Conservation (phyloP, 2,329 filamentous ascomycete species). For the Trichoderma harzianum region DNA sequence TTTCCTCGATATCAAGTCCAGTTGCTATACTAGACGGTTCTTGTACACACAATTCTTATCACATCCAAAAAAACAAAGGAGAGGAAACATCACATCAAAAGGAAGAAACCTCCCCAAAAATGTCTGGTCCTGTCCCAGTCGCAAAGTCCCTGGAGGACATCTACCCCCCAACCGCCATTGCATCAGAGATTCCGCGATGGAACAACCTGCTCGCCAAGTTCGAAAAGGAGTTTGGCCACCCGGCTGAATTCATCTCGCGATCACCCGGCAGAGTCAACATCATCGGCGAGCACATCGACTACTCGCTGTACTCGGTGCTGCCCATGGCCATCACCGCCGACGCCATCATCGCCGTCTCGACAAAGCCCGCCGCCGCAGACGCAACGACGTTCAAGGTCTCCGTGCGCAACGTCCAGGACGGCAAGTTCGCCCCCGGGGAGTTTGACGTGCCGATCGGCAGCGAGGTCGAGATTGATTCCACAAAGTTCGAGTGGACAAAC, state of each 20-base stretch:
- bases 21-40: background rate
- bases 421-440: slow-evolving; percentile 71
- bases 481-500: slow-evolving; percentile 90
- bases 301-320: slow-evolving; percentile 91
- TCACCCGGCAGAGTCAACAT: slow-evolving; percentile 96
- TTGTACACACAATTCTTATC: background rate
- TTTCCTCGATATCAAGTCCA: background rate
- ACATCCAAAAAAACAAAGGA: background rate
- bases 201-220: slow-evolving; percentile 69
- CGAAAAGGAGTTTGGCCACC: slow-evolving; percentile 62
- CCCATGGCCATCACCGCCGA: slow-evolving; percentile 95
- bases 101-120: slow-evolving; percentile 10
- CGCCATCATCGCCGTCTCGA: slow-evolving; percentile 76
- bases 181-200: slow-evolving; percentile 71
- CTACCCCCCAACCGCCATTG: slow-evolving; percentile 71
- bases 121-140: slow-evolving; percentile 66
- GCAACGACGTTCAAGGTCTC: slow-evolving; percentile 62
- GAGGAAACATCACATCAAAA: background rate
- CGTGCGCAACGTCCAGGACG: slow-evolving; percentile 73
- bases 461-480: slow-evolving; percentile 76
- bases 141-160: slow-evolving; percentile 74
- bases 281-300: slow-evolving; percentile 99
- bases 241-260: slow-evolving; percentile 77
- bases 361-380: slow-evolving; percentile 47
- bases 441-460: slow-evolving; percentile 66